Conservation (phyloP, 2,329 filamentous ascomycete species). For the Ophiocordyceps camponoti-saundersi region DNA sequence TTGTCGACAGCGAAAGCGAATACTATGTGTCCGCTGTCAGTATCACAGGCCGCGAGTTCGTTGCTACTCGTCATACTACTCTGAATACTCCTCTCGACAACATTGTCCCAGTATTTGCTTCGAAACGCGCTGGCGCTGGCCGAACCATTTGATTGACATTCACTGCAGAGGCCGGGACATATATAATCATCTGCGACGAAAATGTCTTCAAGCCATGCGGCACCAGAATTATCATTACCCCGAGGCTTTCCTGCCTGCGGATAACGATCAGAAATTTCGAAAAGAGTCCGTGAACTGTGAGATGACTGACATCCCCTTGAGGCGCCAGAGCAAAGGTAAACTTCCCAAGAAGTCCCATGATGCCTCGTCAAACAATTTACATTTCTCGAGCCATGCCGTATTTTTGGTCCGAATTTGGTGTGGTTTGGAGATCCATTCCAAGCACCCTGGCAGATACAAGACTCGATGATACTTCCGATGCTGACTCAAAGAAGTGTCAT, state of each 20-base stretch:
- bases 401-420: slow-evolving; percentile 13
- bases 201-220: slow-evolving; percentile 21
- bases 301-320: slow-evolving; percentile 14
- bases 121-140: slow-evolving; percentile 12
- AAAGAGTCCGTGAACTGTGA: slow-evolving; percentile 2
- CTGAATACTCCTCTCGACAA: slow-evolving; percentile 8
- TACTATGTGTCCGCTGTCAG: slow-evolving; percentile 4
- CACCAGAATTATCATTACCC: slow-evolving; percentile 17
- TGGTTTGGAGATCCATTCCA: slow-evolving; percentile 21
- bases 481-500: slow-evolving; percentile 19
- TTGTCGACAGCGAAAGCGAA: slow-evolving; percentile 16
- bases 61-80: neutral
- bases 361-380: slow-evolving; percentile 21
- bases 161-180: slow-evolving; percentile 10
- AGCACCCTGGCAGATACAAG: slow-evolving; percentile 18
- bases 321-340: slow-evolving; percentile 15
- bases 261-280: neutral
- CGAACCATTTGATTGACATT: slow-evolving; percentile 5
- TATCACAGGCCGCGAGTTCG: neutral
- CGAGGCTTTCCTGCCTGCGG: slow-evolving; percentile 18
- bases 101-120: slow-evolving; percentile 18
- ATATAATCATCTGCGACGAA: slow-evolving; percentile 20
- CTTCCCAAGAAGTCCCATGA: slow-evolving; percentile 18
- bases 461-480: slow-evolving; percentile 17
- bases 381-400: slow-evolving; percentile 17